Percentiles rank a stretch among this genome's conserved stretches.
Evolutionary conservation across 129 eudicot genomes (phyloP).

Genomic region (Centella asiatica): DNA sequence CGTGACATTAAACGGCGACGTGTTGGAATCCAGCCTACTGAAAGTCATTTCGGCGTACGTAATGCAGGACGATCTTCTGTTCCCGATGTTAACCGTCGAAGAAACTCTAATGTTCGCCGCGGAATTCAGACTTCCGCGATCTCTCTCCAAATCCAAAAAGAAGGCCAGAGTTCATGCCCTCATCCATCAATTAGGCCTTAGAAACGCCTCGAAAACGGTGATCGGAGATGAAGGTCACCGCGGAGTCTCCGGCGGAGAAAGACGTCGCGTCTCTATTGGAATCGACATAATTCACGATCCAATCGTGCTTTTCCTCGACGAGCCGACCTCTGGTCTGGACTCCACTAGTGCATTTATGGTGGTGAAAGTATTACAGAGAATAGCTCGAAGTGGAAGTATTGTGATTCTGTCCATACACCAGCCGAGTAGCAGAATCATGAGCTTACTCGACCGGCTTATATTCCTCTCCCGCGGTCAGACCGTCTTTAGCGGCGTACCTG

Average conservation of each 20-base stretch:
- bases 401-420: not conserved
- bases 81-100: slow-evolving; percentile 1
- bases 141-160: not conserved
- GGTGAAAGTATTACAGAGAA: not conserved
- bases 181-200: not conserved
- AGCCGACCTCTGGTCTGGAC: slow-evolving; percentile 3
- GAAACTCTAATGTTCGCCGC: slow-evolving; percentile 1
- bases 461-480: not conserved
- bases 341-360: not conserved
- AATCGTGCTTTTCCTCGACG: not conserved
- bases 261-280: not conserved
- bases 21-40: not conserved
- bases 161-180: not conserved
- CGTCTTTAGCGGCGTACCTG: not conserved
- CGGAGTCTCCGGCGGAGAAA: not conserved
- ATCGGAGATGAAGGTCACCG: slow-evolving; percentile 4
- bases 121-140: not conserved
- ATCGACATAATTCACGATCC: not conserved
- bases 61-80: not conserved
- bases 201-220: not conserved
- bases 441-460: not conserved
- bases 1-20: not conserved
- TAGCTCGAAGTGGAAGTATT: not conserved
- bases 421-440: not conserved
- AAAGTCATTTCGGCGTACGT: not conserved